phyloP scores from a whole-genome alignment of 2,329 filamentous ascomycete genomes.

The Daldinia sp. region DNA sequence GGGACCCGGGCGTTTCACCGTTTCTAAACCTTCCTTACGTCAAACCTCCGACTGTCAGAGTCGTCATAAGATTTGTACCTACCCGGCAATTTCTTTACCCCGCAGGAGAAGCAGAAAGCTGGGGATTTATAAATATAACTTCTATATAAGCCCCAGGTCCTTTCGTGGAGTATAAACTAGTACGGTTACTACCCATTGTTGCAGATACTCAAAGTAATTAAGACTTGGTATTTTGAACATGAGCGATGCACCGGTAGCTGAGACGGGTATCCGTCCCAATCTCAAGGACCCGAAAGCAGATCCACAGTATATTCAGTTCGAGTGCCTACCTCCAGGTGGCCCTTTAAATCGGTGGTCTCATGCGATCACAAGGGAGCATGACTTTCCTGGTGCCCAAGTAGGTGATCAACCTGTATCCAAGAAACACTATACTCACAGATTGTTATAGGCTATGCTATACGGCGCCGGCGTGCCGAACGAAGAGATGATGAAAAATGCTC shows the following conservation, averaged over 20 bases:
- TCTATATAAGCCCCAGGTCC: background rate
- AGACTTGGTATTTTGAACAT: slow-evolving; percentile 27
- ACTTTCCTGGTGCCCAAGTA: slow-evolving; percentile 91
- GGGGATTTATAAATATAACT: slow-evolving; percentile 1
- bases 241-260: slow-evolving; percentile 42
- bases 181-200: background rate
- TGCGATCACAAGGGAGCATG: slow-evolving; percentile 84
- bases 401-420: background rate
- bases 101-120: slow-evolving; percentile 22
- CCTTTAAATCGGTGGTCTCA: slow-evolving; percentile 87
- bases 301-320: slow-evolving; percentile 66
- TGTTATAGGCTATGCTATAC: slow-evolving; percentile 88
- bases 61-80: slow-evolving; percentile 22
- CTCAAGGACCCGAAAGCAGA: slow-evolving; percentile 59
- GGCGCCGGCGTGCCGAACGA: slow-evolving; percentile 87
- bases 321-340: slow-evolving; percentile 63
- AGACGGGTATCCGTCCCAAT: slow-evolving; percentile 44
- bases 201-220: background rate
- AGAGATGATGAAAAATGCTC: slow-evolving; percentile 87
- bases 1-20: slow-evolving; percentile 23
- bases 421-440: slow-evolving; percentile 10
- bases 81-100: slow-evolving; percentile 27
- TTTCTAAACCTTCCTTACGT: slow-evolving; percentile 31
- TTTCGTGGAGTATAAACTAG: background rate
- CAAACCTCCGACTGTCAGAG: slow-evolving; percentile 31